These are phyloP conservation scores for Aspergillus bertholletiae DNA, from an alignment of 495 filamentous ascomycete genomes.

Conservation along the genomic window DNA sequence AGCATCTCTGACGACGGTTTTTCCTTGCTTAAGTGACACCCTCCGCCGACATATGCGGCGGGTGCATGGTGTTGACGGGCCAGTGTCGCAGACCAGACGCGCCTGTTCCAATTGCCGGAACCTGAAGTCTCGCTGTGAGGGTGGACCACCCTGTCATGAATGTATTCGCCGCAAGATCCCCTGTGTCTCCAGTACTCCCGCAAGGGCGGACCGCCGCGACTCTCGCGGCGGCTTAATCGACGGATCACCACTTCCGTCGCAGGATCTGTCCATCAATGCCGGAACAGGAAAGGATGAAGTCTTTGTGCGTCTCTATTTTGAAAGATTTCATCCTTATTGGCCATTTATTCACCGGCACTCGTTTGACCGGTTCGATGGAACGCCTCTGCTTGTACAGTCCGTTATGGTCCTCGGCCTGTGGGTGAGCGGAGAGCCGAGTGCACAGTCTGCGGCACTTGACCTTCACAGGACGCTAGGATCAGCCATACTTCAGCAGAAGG, in stretches of 20 bases:
- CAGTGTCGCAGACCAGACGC: slow-evolving; percentile 5
- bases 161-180: slow-evolving; percentile 20
- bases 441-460: slow-evolving; percentile 18
- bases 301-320: slow-evolving; percentile 25
- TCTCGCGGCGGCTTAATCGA: background rate
- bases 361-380: slow-evolving; percentile 17
- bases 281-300: slow-evolving; percentile 7
- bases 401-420: slow-evolving; percentile 29
- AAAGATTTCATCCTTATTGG: slow-evolving; percentile 28
- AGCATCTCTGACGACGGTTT: background rate
- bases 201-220: background rate
- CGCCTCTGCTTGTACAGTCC: slow-evolving; percentile 23
- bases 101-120: slow-evolving; percentile 24
- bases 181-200: slow-evolving; percentile 10
- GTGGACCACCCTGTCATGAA: slow-evolving; percentile 21
- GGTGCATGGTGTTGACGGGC: slow-evolving; percentile 17
- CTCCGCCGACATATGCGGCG: slow-evolving; percentile 24
- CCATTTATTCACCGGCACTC: slow-evolving; percentile 26
- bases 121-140: slow-evolving; percentile 25
- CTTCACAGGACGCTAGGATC: slow-evolving; percentile 19
- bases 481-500: slow-evolving; percentile 25
- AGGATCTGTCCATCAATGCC: background rate
- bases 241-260: background rate
- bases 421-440: slow-evolving; percentile 10
- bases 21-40: slow-evolving; percentile 19